phyloP scores from a whole-genome alignment of 2,329 filamentous ascomycete genomes.

The Sphaerostilbella broomeana region DNA sequence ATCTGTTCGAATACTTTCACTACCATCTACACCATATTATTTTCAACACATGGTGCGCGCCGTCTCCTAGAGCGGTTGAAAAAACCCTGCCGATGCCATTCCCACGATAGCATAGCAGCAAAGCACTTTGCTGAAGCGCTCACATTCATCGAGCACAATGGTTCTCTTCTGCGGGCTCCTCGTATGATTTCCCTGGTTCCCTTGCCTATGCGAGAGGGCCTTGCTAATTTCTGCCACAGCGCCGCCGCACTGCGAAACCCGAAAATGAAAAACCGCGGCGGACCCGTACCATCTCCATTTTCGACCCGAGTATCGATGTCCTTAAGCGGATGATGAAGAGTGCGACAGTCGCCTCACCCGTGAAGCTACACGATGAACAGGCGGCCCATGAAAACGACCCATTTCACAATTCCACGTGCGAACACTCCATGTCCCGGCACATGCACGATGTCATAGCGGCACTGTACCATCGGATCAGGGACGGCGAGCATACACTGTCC shows the following conservation, averaged over 20 bases:
- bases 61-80: slow-evolving; percentile 9
- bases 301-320: slow-evolving; percentile 24
- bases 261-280: slow-evolving; percentile 25
- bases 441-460: slow-evolving; percentile 43
- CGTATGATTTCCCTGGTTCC: slow-evolving; percentile 15
- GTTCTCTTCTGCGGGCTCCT: slow-evolving; percentile 19
- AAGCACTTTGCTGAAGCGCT: background rate
- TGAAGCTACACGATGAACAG: background rate
- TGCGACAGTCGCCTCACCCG: slow-evolving; percentile 26
- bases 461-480: slow-evolving; percentile 42
- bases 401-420: slow-evolving; percentile 20
- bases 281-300: slow-evolving; percentile 33
- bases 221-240: slow-evolving; percentile 13
- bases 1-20: too few relatives aligned
- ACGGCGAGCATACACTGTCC: slow-evolving; percentile 24
- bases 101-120: slow-evolving; percentile 1
- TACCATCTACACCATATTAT: background rate
- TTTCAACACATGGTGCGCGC: slow-evolving; percentile 1
- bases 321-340: slow-evolving; percentile 29
- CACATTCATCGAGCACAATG: slow-evolving; percentile 14
- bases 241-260: slow-evolving; percentile 12
- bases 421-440: slow-evolving; percentile 35
- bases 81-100: slow-evolving; percentile 7
- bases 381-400: too few relatives aligned
- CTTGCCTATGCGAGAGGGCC: background rate